A percentile compares a stretch with the other conserved stretches of the same genome.
Conservation (phyloP, 768 basidiomycete species). For the Boletus sp. region DNA sequence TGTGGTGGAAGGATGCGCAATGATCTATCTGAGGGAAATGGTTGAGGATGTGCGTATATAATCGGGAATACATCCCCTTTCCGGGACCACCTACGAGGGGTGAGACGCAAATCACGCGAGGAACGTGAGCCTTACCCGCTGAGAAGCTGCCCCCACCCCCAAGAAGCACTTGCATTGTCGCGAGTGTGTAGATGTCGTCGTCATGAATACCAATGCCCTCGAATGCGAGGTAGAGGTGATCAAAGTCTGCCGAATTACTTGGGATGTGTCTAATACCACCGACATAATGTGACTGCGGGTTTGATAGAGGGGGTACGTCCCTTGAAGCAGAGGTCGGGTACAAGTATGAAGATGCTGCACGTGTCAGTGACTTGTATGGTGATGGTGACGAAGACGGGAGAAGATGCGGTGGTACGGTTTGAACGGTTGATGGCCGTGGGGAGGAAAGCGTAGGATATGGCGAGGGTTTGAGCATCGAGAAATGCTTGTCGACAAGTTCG, state of each 20-base stretch:
- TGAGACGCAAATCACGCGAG: slow-evolving; percentile 1
- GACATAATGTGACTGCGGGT: slow-evolving; percentile 59
- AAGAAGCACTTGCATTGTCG: slow-evolving; percentile 90
- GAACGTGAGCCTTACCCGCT: slow-evolving; percentile 50
- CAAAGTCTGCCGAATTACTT: slow-evolving; percentile 66
- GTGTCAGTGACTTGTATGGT: slow-evolving; percentile 64
- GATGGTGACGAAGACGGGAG: slow-evolving; percentile 53
- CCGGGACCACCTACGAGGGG: slow-evolving; percentile 75
- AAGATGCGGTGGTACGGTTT: slow-evolving; percentile 51
- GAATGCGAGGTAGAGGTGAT: slow-evolving; percentile 90
- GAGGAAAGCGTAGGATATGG: slow-evolving; percentile 23
- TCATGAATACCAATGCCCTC: slow-evolving; percentile 91
- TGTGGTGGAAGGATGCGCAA: slow-evolving; percentile 96
- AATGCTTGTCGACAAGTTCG: slow-evolving; percentile 78
- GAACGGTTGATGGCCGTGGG: slow-evolving; percentile 30
- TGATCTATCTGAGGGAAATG: slow-evolving; percentile 92
- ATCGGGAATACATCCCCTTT: slow-evolving; percentile 97
- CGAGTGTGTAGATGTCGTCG: slow-evolving; percentile 88
- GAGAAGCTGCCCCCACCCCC: slow-evolving; percentile 97
- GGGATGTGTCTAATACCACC: slow-evolving; percentile 77
- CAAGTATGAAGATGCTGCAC: slow-evolving; percentile 73
- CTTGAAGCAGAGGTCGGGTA: slow-evolving; percentile 36
- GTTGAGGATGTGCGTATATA: slow-evolving; percentile 95
- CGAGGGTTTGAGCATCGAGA: slow-evolving; percentile 59
- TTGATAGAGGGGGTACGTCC: slow-evolving; percentile 10